These are phyloP conservation scores for Acer campestre DNA, from an alignment of 345 rosid species.

Conservation along the genomic window DNA sequence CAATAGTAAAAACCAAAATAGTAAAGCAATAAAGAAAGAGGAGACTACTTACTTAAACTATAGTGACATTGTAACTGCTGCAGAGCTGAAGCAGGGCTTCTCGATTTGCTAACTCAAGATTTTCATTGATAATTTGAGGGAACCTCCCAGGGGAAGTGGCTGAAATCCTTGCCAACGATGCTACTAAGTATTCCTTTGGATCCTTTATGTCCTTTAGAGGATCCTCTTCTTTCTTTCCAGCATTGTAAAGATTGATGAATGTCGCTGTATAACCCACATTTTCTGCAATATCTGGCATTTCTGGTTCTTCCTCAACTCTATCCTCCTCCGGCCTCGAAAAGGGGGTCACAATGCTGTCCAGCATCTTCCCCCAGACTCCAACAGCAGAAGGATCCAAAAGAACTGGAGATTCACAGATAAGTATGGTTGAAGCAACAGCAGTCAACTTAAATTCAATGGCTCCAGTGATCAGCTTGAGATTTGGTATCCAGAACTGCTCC, in stretches of 20 bases:
- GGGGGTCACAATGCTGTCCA: conserved; percentile 82
- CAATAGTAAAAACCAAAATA: no score
- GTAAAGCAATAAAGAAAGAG: background rate
- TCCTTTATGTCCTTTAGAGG: no score
- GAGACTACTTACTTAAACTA: conserved; percentile 61
- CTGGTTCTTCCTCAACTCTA: conserved; percentile 80
- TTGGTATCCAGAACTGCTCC: conserved; percentile 93
- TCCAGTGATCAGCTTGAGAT: conserved; percentile 75
- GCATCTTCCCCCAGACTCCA: conserved; percentile 74
- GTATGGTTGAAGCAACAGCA: conserved; percentile 79
- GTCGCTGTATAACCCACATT: conserved; percentile 77
- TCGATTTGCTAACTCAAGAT: conserved; percentile 74
- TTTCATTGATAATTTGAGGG: conserved; percentile 68
- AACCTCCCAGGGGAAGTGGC: conserved; percentile 70
- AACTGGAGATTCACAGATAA: conserved; percentile 75
- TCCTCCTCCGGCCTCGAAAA: conserved; percentile 84
- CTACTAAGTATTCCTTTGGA: no score
- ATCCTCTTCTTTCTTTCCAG: no score
- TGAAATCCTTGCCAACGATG: conserved; percentile 32
- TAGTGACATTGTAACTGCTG: conserved; percentile 50
- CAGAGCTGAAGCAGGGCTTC: conserved; percentile 73
- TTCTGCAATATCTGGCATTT: conserved; percentile 89
- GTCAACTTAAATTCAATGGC: conserved; percentile 67
- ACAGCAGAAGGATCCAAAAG: conserved; percentile 68
- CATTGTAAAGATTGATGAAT: conserved; percentile 35